Evolutionary conservation across 768 basidiomycete genomes (phyloP), one percentile per base, ranked within the genome.

Genomic region (Russula vinacea): DNA sequence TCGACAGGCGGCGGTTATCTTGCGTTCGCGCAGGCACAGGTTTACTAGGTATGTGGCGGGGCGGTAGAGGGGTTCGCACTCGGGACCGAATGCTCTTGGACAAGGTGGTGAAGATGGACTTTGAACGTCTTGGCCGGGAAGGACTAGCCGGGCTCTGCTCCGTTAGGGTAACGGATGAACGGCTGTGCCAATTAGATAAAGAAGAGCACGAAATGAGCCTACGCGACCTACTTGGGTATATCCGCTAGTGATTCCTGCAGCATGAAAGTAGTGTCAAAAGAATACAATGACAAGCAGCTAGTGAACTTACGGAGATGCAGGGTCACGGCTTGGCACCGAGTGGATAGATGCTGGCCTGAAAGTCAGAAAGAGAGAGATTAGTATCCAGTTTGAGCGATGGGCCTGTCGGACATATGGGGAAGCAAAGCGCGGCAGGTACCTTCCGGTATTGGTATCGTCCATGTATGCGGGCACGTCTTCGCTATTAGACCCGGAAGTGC

Each of bases 21-120:
- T 56, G 49, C n/a, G 5, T 14, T 39, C 16, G 17, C 37, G 37
- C 33, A 35, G 40, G 16, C 40, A 16, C 50, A 37, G 49, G 14
- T 3, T 19, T 19, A 4, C 39, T 32, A 35, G 26, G 49, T 9
- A 11, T 44, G 13, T 16, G 14, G 17, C 32, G 24, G 29, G 26
- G 17, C 19, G 45, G 26, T 3, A 17, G 26, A 37, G 37, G 60
- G 22, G 5, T 16, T 26, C 45, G 65, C 40, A 39, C 5, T 45
- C 67, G 65, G 10, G 44, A 45, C n/a, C 44, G 44, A 24, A 66
- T 37, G 35, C 59, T 68, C 33, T 55, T 61, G 24, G 59, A 26
- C 42, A 66, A 26, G 0, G 45, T 60, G 32, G 14, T n/a, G 3
- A 68, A 39, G 45, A 66, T n/a, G 32, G 57, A 47, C 29, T 45